Evolutionary conservation across 2,329 filamentous ascomycete genomes (phyloP).

Genomic region (Akanthomyces lecanii): DNA sequence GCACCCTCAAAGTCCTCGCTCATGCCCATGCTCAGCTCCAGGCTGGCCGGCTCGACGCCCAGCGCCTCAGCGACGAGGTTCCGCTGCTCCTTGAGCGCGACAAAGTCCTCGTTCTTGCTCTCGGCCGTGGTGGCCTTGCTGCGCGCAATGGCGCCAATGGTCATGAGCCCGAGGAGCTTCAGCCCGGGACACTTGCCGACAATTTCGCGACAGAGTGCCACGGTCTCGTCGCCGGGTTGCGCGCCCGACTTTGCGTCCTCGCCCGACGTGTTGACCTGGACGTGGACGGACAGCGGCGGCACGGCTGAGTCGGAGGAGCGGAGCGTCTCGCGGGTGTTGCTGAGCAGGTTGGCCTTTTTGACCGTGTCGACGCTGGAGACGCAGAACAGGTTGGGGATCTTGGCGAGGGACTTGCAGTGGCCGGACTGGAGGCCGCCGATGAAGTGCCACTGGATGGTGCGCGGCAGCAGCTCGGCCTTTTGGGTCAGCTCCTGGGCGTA

Average conservation of each 20-base stretch:
- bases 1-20: conserved; percentile 93
- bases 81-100: conserved; percentile 61
- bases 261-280: conserved; percentile 94
- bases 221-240: conserved; percentile 57
- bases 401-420: conserved; percentile 83
- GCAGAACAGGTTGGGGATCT: conserved; percentile 83
- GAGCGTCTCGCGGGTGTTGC: conserved; percentile 67
- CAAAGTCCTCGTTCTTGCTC: conserved; percentile 89
- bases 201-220: conserved; percentile 66
- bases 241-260: conserved; percentile 81
- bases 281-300: conserved; percentile 64
- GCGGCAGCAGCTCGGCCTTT: conserved; percentile 76
- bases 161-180: conserved; percentile 82
- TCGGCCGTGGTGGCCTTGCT: conserved; percentile 69
- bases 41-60: conserved; percentile 39
- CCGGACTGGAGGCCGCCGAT: conserved; percentile 89
- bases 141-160: conserved; percentile 89
- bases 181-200: conserved; percentile 67
- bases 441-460: conserved; percentile 85
- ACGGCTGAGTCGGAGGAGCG: conserved; percentile 35
- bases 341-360: conserved; percentile 82
- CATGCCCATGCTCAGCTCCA: conserved; percentile 99
- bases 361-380: conserved; percentile 84
- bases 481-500: conserved; percentile 86
- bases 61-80: conserved; percentile 61